Evolutionary conservation across 2,329 filamentous ascomycete species (phyloP).

Genomic region (Thelonectria olida): DNA sequence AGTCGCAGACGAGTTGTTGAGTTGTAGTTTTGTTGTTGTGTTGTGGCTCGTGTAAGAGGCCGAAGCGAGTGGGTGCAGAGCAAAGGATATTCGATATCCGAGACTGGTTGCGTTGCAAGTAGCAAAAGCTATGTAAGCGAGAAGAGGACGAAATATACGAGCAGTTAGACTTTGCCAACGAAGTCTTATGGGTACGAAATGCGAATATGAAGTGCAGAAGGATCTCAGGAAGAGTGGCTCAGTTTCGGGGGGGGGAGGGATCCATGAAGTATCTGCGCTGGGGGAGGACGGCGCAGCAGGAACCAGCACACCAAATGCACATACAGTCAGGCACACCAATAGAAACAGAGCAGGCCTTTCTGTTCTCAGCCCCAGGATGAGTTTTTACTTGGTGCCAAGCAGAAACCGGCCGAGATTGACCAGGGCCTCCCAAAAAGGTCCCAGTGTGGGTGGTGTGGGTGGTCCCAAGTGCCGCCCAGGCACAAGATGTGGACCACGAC

Average conservation of each 20-base stretch:
- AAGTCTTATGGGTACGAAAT: conserved; percentile 50
- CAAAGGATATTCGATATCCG: conserved; percentile 43
- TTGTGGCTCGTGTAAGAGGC: conserved; percentile 29
- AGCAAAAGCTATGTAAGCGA: conserved; percentile 28
- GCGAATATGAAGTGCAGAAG: conserved; percentile 33
- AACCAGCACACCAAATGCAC: conserved; percentile 17
- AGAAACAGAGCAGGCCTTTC: conserved; percentile 2
- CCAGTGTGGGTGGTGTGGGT: conserved; percentile 1
- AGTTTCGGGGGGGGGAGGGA: conserved; percentile 25
- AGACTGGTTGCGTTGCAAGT: conserved; percentile 19
- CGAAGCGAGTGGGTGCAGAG: conserved; percentile 21
- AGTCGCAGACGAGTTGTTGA: conserved; percentile 18
- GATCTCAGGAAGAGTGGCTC: conserved; percentile 20
- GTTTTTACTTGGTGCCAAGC: conserved; percentile 18
- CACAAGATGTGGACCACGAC: conserved; percentile 11
- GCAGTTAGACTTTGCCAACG: conserved; percentile 65
- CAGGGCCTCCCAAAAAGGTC: conserved; percentile 4
- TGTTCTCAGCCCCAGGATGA: conserved; percentile 12
- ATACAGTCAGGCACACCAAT: conserved; percentile 16
- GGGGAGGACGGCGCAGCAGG: conserved; percentile 24
- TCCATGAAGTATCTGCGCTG: conserved; percentile 37
- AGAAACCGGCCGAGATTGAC: conserved; percentile 24
- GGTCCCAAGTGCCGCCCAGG: conserved; percentile 22
- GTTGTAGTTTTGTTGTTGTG: conserved; percentile 6
- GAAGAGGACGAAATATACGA: conserved; percentile 36